A percentile compares a stretch with the other conserved stretches of the same genome.
phyloP scores from a whole-genome alignment of 805 yeast species.

The Debaryomyces castellii region DNA sequence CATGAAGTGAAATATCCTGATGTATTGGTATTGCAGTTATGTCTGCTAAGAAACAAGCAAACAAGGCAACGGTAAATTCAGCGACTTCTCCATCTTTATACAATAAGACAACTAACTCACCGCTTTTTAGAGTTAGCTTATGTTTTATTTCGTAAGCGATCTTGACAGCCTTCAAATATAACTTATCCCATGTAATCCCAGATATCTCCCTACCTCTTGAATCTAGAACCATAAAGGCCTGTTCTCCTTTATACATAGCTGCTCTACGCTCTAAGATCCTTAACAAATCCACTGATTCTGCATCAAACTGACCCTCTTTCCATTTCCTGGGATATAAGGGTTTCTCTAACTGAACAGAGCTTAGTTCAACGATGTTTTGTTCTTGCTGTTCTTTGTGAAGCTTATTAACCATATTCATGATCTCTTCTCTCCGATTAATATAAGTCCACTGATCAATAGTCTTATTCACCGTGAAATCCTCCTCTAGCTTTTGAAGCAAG shows the following conservation, averaged over 20 bases:
- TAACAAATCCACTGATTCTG: conserved; percentile 52
- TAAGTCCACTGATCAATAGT: conserved; percentile 48
- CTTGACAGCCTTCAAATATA: conserved; percentile 78
- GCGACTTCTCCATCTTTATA: conserved; percentile 81
- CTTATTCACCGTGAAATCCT: conserved; percentile 39
- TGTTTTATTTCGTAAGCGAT: conserved; percentile 82
- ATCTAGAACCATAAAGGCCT: conserved; percentile 73
- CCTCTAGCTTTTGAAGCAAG: conserved; percentile 40
- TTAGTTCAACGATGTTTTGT: conserved; percentile 23
- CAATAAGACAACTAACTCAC: conserved; percentile 80
- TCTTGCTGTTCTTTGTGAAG: conserved; percentile 29
- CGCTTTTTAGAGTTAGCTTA: conserved; percentile 68
- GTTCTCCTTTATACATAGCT: conserved; percentile 55
- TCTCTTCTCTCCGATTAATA: conserved; percentile 44
- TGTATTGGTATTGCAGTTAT: conserved; percentile 93
- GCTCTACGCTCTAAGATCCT: conserved; percentile 75
- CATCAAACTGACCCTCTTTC: conserved; percentile 12
- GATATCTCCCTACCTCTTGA: conserved; percentile 75
- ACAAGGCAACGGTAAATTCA: conserved; percentile 81
- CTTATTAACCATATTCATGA: conserved; percentile 35
- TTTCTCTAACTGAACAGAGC: conserved; percentile 45
- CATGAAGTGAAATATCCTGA: conserved; percentile 65
- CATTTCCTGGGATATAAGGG: conserved; percentile 64
- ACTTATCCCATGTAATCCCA: conserved; percentile 85
- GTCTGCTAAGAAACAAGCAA: conserved; percentile 92